Conservation (phyloP, 129 eudicot genomes). For the Heracleum sosnowskyi region DNA sequence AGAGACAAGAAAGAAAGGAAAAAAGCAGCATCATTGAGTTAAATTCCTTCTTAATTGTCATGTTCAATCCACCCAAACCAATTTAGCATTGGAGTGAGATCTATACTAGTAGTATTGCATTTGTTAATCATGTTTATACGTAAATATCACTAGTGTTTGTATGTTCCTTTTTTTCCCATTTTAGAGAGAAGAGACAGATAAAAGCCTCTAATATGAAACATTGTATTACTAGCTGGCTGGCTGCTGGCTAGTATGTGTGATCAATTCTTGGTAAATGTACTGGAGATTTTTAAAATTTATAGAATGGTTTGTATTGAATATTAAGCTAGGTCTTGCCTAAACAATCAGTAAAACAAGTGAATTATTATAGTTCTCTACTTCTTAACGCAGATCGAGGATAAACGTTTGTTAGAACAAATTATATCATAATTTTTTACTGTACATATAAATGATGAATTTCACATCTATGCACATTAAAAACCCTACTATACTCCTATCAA, state of each 20-base stretch:
- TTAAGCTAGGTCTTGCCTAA: too few relatives aligned
- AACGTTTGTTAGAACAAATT: too few relatives aligned
- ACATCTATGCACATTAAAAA: too few relatives aligned
- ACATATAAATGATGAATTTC: too few relatives aligned
- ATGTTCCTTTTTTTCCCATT: background rate
- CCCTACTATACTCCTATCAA: too few relatives aligned
- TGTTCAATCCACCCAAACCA: constrained; percentile 4
- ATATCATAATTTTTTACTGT: too few relatives aligned
- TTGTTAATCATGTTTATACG: constrained; percentile 15
- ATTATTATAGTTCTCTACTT: too few relatives aligned
- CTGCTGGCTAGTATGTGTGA: constrained; percentile 5
- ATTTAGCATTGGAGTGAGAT: constrained; percentile 20
- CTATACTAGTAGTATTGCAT: background rate
- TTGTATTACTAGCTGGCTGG: background rate
- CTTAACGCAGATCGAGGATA: too few relatives aligned
- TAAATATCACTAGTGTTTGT: constrained; percentile 27
- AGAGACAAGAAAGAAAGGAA: constrained; percentile 67
- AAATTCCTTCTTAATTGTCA: constrained; percentile 27
- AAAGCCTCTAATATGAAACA: background rate
- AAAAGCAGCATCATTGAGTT: constrained; percentile 20
- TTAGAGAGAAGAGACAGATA: constrained; percentile 11
- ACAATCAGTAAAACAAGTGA: too few relatives aligned
- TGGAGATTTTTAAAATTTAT: constrained; percentile 25
- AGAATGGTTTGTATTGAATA: background rate
- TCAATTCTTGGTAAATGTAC: constrained; percentile 32